Conservation (phyloP, 352 stramenopile genomes). For the Phytophthora pseudosyringae region DNA sequence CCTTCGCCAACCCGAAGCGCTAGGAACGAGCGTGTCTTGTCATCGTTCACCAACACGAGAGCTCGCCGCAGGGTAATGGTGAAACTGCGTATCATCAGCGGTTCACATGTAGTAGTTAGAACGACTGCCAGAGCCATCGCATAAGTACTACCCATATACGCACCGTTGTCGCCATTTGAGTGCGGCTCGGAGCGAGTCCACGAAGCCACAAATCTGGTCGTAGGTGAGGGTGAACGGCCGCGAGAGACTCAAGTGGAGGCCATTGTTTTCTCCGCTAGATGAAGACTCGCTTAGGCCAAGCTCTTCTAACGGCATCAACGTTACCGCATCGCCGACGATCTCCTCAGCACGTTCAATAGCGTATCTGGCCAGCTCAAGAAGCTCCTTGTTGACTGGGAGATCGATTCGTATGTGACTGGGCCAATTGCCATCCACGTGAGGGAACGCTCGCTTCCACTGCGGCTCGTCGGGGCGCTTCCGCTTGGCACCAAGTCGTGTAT, state of each 20-base stretch:
- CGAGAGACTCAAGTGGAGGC: slow-evolving; percentile 77
- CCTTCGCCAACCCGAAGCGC: slow-evolving; percentile 57
- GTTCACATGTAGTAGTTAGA: slow-evolving; percentile 9
- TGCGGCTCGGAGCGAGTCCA: slow-evolving; percentile 63
- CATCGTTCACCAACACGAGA: slow-evolving; percentile 75
- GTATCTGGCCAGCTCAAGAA: slow-evolving; percentile 32
- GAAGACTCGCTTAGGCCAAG: slow-evolving; percentile 13
- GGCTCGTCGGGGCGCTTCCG: slow-evolving; percentile 44
- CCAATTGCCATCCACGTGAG: slow-evolving; percentile 85
- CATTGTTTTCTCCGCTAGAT: slow-evolving; percentile 10
- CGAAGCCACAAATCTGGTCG: slow-evolving; percentile 73
- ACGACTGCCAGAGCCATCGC: not conserved
- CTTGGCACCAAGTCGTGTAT: slow-evolving; percentile 36
- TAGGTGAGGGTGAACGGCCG: slow-evolving; percentile 76
- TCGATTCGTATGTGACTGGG: slow-evolving; percentile 74
- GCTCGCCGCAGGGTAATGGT: slow-evolving; percentile 41
- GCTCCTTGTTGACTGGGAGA: slow-evolving; percentile 35
- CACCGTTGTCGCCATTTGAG: slow-evolving; percentile 79
- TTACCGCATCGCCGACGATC: slow-evolving; percentile 26
- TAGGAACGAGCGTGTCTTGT: slow-evolving; percentile 77
- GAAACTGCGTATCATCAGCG: slow-evolving; percentile 48
- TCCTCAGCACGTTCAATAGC: slow-evolving; percentile 45
- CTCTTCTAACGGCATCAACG: slow-evolving; percentile 47
- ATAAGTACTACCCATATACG: slow-evolving; percentile 1
- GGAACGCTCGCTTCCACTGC: slow-evolving; percentile 69